Conservation (phyloP, 352 stramenopile species). For the Phytophthora ramorum region DNA sequence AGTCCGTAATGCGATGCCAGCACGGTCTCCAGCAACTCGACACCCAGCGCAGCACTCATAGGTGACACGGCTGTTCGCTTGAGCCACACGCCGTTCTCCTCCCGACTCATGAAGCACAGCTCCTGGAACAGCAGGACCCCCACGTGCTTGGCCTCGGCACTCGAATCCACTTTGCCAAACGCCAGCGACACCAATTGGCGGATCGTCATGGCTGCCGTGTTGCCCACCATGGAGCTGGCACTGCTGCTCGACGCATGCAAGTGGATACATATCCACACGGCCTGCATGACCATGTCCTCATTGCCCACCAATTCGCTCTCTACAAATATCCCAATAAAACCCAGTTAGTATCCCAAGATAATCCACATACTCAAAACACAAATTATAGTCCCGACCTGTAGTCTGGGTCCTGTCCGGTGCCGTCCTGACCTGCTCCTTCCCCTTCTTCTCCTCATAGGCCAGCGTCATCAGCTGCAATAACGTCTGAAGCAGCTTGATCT, state of each 20-base stretch:
- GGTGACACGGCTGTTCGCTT: conserved; percentile 80
- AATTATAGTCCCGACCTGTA: conserved; percentile 11
- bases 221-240: conserved; percentile 81
- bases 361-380: neutral
- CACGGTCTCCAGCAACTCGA: conserved; percentile 85
- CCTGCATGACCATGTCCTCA: conserved; percentile 88
- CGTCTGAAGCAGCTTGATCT: conserved; percentile 91
- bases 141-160: conserved; percentile 73
- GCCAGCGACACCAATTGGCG: conserved; percentile 88
- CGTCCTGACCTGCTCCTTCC: conserved; percentile 8
- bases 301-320: conserved; percentile 73
- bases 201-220: conserved; percentile 90
- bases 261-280: conserved; percentile 90
- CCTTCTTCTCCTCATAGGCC: conserved; percentile 68
- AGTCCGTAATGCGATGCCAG: conserved; percentile 62
- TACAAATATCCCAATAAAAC: conserved; percentile 11
- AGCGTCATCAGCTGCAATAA: conserved; percentile 88
- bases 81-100: conserved; percentile 87
- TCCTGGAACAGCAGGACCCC: conserved; percentile 89
- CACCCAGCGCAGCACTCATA: conserved; percentile 77
- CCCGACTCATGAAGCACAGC: conserved; percentile 85
- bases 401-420: conserved; percentile 7
- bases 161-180: conserved; percentile 83
- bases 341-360: neutral
- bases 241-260: conserved; percentile 77